A percentile compares a stretch with the other conserved stretches of the same genome.
phyloP scores from a whole-genome alignment of 352 stramenopile species.

The Globisporangium canariense region DNA sequence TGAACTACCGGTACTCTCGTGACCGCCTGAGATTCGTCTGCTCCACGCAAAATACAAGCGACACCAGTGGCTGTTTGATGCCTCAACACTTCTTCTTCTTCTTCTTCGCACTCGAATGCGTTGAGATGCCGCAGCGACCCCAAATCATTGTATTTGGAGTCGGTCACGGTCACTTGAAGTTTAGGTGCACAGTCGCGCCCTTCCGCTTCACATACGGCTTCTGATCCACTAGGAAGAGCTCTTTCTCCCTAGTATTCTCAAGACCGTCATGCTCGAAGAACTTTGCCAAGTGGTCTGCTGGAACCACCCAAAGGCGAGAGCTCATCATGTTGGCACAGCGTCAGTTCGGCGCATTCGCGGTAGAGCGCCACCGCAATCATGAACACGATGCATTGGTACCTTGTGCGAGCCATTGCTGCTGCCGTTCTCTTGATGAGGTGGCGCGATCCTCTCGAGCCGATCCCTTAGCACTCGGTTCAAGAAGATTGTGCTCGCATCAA shows the following conservation, averaged over 20 bases:
- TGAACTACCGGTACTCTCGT: not conserved
- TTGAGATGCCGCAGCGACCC: not conserved
- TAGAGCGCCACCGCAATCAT: not conserved
- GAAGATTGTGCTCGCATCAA: not conserved
- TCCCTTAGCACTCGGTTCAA: not conserved
- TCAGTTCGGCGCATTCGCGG: conserved; percentile 38
- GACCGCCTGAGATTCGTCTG: too few species aligned
- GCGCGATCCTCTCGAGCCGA: not conserved
- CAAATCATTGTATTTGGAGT: not conserved
- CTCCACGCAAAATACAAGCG: not conserved
- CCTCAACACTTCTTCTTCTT: not conserved
- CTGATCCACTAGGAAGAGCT: too few species aligned
- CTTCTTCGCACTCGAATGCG: not conserved
- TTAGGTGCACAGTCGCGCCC: too few species aligned
- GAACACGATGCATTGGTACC: conserved; percentile 5
- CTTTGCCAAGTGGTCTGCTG: not conserved
- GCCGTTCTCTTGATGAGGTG: not conserved
- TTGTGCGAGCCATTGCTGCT: not conserved
- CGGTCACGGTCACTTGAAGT: not conserved
- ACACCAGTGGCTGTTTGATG: not conserved
- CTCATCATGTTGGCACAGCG: conserved; percentile 8
- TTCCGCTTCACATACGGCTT: too few species aligned
- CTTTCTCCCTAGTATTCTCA: too few species aligned
- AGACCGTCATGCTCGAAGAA: conserved; percentile 12
- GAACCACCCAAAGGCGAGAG: not conserved